phyloP scores from a whole-genome alignment of 768 basidiomycete genomes.

The Asterophora lycoperdoides region DNA sequence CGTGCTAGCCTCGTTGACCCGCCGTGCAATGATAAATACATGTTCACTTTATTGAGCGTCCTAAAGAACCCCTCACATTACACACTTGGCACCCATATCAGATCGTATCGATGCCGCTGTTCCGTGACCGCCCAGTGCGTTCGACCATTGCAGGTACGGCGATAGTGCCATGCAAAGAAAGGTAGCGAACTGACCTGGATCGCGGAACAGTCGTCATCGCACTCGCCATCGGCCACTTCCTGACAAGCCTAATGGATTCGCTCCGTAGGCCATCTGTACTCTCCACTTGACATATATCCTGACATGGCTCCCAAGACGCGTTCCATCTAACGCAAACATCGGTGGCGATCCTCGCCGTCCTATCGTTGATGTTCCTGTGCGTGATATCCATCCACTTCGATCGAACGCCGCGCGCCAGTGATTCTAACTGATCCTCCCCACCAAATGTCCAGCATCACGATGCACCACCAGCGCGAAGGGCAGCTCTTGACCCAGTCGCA shows the following conservation, averaged over 20 bases:
- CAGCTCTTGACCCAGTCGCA: constrained; percentile 63
- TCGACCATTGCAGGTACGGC: constrained; percentile 38
- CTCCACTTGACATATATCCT: background rate
- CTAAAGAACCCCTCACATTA: background rate
- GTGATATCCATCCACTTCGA: constrained; percentile 19
- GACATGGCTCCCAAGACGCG: constrained; percentile 38
- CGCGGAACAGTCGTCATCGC: constrained; percentile 39
- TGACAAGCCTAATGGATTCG: constrained; percentile 47
- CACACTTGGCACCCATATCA: background rate
- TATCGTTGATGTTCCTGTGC: constrained; percentile 63
- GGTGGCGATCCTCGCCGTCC: constrained; percentile 64
- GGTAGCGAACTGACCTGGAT: background rate
- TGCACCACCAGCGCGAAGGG: constrained; percentile 62
- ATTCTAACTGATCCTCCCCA: background rate
- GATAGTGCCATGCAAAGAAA: background rate
- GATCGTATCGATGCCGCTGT: constrained; percentile 38
- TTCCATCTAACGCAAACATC: constrained; percentile 70
- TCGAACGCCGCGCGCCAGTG: too few species aligned
- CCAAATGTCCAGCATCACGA: constrained; percentile 45
- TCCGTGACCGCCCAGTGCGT: constrained; percentile 44
- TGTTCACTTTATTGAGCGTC: background rate
- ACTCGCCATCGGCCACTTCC: constrained; percentile 44
- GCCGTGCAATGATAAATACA: constrained; percentile 9
- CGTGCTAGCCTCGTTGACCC: constrained; percentile 15
- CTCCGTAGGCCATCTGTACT: constrained; percentile 31